A percentile compares a stretch with the other conserved stretches of the same genome.
These are phyloP conservation scores for Cyclotella cryptica DNA, from an alignment of 108 stramenopile genomes.

Conservation along the genomic window DNA sequence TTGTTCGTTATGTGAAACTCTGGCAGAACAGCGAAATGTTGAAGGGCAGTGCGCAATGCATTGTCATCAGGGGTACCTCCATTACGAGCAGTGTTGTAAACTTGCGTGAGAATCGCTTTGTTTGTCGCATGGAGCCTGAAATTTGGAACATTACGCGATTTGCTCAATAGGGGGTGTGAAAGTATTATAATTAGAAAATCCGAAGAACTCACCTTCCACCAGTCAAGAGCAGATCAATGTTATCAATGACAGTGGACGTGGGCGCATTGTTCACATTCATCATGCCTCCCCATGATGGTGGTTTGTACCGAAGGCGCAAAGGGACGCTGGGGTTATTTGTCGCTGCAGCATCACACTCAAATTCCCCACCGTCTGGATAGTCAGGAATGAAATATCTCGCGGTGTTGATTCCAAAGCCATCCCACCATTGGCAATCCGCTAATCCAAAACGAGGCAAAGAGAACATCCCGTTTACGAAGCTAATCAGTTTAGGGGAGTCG, in stretches of 20 bases:
- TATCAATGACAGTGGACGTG: conserved; percentile 24
- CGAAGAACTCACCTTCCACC: too few relatives aligned
- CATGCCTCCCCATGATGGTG: conserved; percentile 37
- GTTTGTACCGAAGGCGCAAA: conserved; percentile 26
- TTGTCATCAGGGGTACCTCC: conserved; percentile 14
- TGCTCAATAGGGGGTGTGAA: too few relatives aligned
- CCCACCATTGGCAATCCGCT: conserved; percentile 30
- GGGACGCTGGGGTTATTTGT: conserved; percentile 1
- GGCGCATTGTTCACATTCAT: conserved; percentile 17
- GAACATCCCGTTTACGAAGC: conserved; percentile 35
- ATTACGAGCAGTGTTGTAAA: conserved; percentile 8
- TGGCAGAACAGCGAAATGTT: conserved; percentile 26
- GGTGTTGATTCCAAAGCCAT: conserved; percentile 26
- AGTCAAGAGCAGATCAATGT: conserved; percentile 51
- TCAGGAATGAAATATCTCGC: conserved; percentile 24
- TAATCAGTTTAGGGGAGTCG: conserved; percentile 26
- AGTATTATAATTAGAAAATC: too few relatives aligned
- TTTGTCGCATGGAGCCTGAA: background rate
- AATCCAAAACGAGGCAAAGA: conserved; percentile 28
- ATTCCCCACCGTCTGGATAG: conserved; percentile 27
- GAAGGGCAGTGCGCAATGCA: conserved; percentile 13
- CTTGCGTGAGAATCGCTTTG: conserved; percentile 25
- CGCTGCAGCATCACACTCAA: conserved; percentile 6
- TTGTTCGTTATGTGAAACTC: conserved; percentile 56
- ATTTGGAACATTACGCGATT: too few relatives aligned